These are phyloP conservation scores for Dryas alaskensis DNA, from an alignment of 306 rosid species.

Conservation along the genomic window DNA sequence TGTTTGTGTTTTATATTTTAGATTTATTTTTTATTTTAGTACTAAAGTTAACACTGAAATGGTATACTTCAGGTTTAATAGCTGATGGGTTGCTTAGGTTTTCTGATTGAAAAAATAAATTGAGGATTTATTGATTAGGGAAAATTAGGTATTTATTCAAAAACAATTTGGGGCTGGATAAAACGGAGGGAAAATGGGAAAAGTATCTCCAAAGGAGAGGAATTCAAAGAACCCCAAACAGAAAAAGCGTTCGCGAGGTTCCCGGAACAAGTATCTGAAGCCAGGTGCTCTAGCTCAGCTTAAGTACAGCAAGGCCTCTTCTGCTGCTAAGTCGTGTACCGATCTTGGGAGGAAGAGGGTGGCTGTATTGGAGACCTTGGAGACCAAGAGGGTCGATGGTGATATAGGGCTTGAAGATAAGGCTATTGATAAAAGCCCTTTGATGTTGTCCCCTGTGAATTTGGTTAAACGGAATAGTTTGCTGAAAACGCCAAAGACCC, in stretches of 20 bases:
- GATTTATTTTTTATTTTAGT: background rate
- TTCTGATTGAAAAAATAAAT: conserved; percentile 6
- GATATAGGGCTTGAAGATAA: conserved; percentile 34
- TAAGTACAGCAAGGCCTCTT: conserved; percentile 46
- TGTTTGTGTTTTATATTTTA: too few relatives aligned
- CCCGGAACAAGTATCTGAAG: conserved; percentile 61
- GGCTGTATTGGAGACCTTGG: conserved; percentile 41
- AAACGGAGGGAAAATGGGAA: conserved; percentile 51
- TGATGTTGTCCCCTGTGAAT: conserved; percentile 77
- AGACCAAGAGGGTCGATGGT: conserved; percentile 30
- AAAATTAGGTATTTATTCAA: background rate
- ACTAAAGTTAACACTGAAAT: background rate
- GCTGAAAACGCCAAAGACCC: conserved; percentile 65
- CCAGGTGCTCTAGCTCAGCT: conserved; percentile 91
- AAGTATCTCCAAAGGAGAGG: conserved; percentile 53
- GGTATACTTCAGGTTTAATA: conserved; percentile 14
- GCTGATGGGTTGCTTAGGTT: conserved; percentile 4
- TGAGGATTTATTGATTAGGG: conserved; percentile 6
- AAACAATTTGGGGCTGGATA: background rate
- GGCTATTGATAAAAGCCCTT: conserved; percentile 54
- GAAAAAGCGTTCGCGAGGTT: conserved; percentile 41
- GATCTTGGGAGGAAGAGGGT: conserved; percentile 69
- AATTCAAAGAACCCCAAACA: conserved; percentile 43
- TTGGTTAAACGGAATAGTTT: conserved; percentile 45
- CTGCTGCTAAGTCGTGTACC: conserved; percentile 51